These are phyloP conservation scores for Phanerochaete sordida DNA, from an alignment of 768 basidiomycete genomes.

Conservation along the genomic window DNA sequence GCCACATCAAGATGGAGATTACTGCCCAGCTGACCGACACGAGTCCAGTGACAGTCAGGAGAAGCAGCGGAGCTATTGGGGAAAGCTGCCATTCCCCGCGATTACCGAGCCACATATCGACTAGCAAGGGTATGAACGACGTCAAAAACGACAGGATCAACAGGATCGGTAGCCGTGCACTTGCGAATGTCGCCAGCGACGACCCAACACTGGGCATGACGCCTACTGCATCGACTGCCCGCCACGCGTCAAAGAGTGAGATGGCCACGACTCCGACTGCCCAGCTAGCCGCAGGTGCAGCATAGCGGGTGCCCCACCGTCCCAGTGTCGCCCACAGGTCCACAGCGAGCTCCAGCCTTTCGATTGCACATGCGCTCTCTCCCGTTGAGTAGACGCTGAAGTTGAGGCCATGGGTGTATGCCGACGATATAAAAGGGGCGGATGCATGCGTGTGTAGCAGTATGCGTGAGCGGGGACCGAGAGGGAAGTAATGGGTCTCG, in stretches of 20 bases:
- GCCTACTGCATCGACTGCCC: slow-evolving; percentile 24
- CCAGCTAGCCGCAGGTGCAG: slow-evolving; percentile 71
- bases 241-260: slow-evolving; percentile 53
- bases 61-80: slow-evolving; percentile 50
- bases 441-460: slow-evolving; percentile 67
- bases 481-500: slow-evolving; percentile 69
- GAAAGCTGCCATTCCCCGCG: slow-evolving; percentile 45
- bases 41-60: slow-evolving; percentile 61
- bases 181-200: slow-evolving; percentile 44
- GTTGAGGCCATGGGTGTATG: slow-evolving; percentile 36
- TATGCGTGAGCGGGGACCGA: slow-evolving; percentile 37
- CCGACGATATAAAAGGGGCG: slow-evolving; percentile 56
- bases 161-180: slow-evolving; percentile 37
- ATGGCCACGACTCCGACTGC: slow-evolving; percentile 64
- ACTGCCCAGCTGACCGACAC: slow-evolving; percentile 60
- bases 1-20: slow-evolving; percentile 45
- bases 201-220: slow-evolving; percentile 44
- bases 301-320: slow-evolving; percentile 69
- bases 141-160: slow-evolving; percentile 40
- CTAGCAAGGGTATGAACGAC: slow-evolving; percentile 56
- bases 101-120: slow-evolving; percentile 57
- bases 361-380: slow-evolving; percentile 42
- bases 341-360: slow-evolving; percentile 47
- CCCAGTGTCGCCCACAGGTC: slow-evolving; percentile 74
- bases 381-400: slow-evolving; percentile 60